A percentile compares a stretch with the other conserved stretches of the same genome.
Conservation (phyloP, 2,329 filamentous ascomycete species). For the Ceratocystis colombiana region DNA sequence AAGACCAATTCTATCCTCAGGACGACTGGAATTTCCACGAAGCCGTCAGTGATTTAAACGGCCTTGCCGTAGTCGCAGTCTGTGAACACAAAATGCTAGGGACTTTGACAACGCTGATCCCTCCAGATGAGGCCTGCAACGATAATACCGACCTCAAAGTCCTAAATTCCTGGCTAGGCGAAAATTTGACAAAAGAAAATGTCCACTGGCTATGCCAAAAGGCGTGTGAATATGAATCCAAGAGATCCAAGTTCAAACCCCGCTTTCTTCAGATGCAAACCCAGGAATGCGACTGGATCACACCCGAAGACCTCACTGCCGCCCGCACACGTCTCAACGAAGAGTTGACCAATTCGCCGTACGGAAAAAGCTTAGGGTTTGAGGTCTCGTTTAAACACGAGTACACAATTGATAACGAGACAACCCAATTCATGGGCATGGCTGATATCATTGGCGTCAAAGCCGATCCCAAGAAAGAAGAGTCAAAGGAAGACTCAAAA, state of each 20-base stretch:
- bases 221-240: constrained; percentile 30
- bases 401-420: background rate
- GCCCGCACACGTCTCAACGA: constrained; percentile 27
- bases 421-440: background rate
- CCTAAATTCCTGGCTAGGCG: background rate
- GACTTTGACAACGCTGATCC: constrained; percentile 27
- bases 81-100: constrained; percentile 27
- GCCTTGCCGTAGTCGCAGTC: constrained; percentile 29
- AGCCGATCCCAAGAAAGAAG: background rate
- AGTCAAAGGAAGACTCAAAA: background rate
- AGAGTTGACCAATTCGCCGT: constrained; percentile 22
- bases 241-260: constrained; percentile 28
- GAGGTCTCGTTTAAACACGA: constrained; percentile 10
- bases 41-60: constrained; percentile 31
- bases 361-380: background rate
- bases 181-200: constrained; percentile 14
- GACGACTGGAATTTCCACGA: constrained; percentile 27
- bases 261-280: constrained; percentile 29
- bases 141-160: background rate
- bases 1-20: constrained; percentile 20
- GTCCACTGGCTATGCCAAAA: constrained; percentile 29
- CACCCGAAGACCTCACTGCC: constrained; percentile 25
- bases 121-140: background rate
- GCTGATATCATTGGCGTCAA: constrained; percentile 21
- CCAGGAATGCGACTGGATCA: constrained; percentile 30